phyloP scores from a whole-genome alignment of 345 rosid genomes.

The Diplotaxis tenuifolia region DNA sequence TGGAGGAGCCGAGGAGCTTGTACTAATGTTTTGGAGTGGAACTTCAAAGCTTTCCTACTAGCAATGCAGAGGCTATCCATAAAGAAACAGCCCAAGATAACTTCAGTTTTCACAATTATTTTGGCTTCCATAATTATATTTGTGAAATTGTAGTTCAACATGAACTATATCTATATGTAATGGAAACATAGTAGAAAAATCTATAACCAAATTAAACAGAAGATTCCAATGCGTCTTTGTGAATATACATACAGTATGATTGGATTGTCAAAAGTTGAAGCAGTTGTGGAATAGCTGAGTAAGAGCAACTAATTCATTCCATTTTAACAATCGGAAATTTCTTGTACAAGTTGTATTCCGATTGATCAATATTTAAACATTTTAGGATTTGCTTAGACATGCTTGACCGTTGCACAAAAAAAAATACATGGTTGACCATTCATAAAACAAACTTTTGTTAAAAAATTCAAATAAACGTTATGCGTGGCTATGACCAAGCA shows the following conservation, averaged over 20 bases:
- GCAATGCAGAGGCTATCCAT: neutral
- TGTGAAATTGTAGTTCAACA: neutral
- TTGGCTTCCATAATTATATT: neutral
- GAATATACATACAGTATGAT: neutral
- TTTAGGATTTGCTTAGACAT: neutral
- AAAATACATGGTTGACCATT: neutral
- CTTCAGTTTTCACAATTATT: neutral
- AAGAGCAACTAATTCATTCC: neutral
- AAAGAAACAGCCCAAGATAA: neutral
- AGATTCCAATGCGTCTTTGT: neutral
- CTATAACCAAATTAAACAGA: neutral
- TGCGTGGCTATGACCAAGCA: neutral
- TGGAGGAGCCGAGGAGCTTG: neutral
- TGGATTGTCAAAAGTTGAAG: neutral
- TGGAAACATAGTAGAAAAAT: neutral
- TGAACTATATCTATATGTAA: neutral
- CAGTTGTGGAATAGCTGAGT: neutral
- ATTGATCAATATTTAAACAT: neutral
- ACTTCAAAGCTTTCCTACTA: neutral
- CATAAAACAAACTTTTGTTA: neutral
- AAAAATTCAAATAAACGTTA: slow-evolving; percentile 20
- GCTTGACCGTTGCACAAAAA: no score
- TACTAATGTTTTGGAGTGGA: neutral
- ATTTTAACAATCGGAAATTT: neutral
- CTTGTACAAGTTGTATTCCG: neutral